Evolutionary conservation across 345 rosid genomes (phyloP).

Genomic region (Heritiera littoralis): DNA sequence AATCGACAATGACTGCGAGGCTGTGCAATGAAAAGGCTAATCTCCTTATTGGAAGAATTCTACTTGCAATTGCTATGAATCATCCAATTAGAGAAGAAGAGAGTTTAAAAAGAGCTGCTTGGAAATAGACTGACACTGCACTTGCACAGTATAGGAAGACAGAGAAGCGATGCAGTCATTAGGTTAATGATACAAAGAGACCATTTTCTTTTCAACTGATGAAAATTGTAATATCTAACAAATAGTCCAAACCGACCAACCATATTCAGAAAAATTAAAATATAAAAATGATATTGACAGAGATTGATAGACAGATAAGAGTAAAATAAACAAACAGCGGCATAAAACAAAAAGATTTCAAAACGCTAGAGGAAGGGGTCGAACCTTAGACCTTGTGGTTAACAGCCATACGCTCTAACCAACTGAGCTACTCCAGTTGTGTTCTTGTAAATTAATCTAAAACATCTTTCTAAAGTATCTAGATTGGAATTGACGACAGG

Average conservation of each 20-base stretch:
- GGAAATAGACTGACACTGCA: not conserved
- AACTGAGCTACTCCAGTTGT: constrained; percentile 46
- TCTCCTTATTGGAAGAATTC: too few species aligned
- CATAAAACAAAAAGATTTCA: not conserved
- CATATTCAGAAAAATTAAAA: not conserved
- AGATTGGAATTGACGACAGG: too few species aligned
- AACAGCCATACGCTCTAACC: constrained; percentile 64
- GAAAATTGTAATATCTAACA: not conserved
- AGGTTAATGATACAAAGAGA: not conserved
- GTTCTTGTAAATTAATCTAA: too few species aligned
- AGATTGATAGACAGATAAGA: too few species aligned
- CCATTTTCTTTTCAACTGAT: not conserved
- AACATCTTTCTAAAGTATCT: too few species aligned
- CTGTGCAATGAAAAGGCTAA: not conserved
- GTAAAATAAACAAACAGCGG: not conserved
- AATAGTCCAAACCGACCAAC: not conserved
- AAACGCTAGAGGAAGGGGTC: constrained; percentile 55
- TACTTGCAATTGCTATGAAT: not conserved
- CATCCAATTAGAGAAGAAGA: not conserved
- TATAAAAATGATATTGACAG: too few species aligned
- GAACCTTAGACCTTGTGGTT: constrained; percentile 81
- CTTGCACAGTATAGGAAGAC: not conserved
- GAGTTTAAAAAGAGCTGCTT: not conserved
- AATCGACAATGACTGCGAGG: not conserved
- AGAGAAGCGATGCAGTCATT: not conserved